A percentile compares a stretch with the other conserved stretches of the same genome.
These are phyloP conservation scores for Penicillium expansum DNA, from an alignment of 2,329 filamentous ascomycete species.

Conservation along the genomic window DNA sequence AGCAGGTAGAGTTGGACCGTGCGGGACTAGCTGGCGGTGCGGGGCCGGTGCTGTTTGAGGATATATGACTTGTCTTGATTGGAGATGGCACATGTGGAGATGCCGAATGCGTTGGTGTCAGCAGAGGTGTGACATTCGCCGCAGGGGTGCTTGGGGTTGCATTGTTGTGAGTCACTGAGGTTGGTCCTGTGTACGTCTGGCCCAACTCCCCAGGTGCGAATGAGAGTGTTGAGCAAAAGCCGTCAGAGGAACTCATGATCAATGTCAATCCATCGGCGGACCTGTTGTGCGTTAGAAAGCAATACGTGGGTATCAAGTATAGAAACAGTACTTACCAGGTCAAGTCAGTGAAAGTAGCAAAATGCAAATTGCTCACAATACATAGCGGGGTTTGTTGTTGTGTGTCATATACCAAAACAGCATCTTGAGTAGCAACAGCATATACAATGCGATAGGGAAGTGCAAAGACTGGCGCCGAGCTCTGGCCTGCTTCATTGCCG, in stretches of 20 bases:
- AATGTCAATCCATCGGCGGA: slow-evolving; percentile 74
- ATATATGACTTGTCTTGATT: slow-evolving; percentile 56
- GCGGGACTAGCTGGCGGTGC: slow-evolving; percentile 74
- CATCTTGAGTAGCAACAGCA: slow-evolving; percentile 94
- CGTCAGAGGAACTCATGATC: slow-evolving; percentile 95
- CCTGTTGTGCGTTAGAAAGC: slow-evolving; percentile 49
- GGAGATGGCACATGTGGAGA: slow-evolving; percentile 56
- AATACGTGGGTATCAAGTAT: not conserved
- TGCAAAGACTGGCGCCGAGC: slow-evolving; percentile 66
- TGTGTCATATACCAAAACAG: slow-evolving; percentile 91
- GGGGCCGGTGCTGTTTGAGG: slow-evolving; percentile 51
- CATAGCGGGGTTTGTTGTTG: slow-evolving; percentile 93
- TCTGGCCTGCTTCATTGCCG: slow-evolving; percentile 51
- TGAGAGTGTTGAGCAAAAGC: slow-evolving; percentile 89
- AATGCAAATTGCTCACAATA: slow-evolving; percentile 94
- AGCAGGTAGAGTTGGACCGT: slow-evolving; percentile 81
- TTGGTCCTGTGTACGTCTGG: slow-evolving; percentile 64
- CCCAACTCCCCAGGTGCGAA: slow-evolving; percentile 84
- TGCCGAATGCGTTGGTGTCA: slow-evolving; percentile 64
- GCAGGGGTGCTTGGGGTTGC: slow-evolving; percentile 48
- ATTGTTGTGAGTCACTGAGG: slow-evolving; percentile 32
- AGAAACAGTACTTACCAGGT: slow-evolving; percentile 67
- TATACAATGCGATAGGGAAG: slow-evolving; percentile 93
- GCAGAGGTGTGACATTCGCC: slow-evolving; percentile 65
- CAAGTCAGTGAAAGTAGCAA: slow-evolving; percentile 93